Percentiles rank a stretch among this genome's conserved stretches.
Evolutionary conservation across 169 alveolate species (phyloP).

Genomic region (Eimeria praecox): DNA sequence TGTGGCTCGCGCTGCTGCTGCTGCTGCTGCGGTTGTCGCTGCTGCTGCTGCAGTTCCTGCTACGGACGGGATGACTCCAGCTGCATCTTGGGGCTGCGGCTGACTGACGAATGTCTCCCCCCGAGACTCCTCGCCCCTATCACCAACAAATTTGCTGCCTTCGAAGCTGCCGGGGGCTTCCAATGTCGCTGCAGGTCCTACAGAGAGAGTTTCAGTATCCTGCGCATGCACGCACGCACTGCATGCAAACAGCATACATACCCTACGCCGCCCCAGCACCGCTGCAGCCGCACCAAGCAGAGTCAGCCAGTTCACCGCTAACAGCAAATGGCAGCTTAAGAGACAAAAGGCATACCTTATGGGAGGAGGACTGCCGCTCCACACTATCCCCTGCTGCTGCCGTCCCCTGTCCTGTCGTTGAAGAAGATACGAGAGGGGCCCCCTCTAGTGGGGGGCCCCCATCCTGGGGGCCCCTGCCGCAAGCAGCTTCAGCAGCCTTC

Average conservation of each 20-base stretch:
- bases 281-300: neutral
- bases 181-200: neutral
- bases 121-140: neutral
- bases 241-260: neutral
- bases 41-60: neutral
- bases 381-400: neutral
- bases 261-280: neutral
- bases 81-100: neutral
- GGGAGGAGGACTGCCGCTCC: neutral
- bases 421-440: too few relatives aligned
- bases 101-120: neutral
- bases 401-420: neutral
- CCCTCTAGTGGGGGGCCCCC: conserved; percentile 1
- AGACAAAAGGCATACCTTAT: neutral
- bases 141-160: neutral
- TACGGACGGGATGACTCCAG: neutral
- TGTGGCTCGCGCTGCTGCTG: neutral
- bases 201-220: neutral
- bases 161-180: neutral
- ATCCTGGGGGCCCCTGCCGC: neutral
- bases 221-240: neutral
- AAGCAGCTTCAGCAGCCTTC: neutral
- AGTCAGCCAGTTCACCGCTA: neutral
- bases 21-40: conserved; percentile 44
- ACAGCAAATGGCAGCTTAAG: neutral